Evolutionary conservation across 1,284 basidiomycete genomes (phyloP).

Genomic region (Trichosporon sp.): DNA sequence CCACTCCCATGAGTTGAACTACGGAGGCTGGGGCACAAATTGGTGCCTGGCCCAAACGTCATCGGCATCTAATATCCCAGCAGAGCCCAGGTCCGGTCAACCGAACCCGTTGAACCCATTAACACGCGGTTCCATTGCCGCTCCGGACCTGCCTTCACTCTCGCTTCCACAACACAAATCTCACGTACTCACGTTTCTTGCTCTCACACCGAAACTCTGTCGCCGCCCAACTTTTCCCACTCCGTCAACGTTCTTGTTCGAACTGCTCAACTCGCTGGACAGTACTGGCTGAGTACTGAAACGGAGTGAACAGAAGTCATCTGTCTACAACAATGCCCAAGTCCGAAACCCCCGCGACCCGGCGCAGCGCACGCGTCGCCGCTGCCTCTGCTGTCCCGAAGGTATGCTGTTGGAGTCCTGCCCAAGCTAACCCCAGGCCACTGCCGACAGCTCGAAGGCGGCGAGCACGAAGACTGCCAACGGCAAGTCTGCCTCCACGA

Average conservation of each 20-base stretch:
- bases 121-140: background rate
- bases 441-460: constrained; percentile 19
- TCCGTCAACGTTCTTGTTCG: too few relatives aligned
- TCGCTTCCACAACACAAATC: too few relatives aligned
- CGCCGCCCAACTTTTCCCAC: too few relatives aligned
- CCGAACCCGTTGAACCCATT: background rate
- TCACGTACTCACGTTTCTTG: too few relatives aligned
- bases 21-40: too few relatives aligned
- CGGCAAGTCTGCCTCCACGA: constrained; percentile 6
- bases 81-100: background rate
- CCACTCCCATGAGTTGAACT: background rate
- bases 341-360: constrained; percentile 31
- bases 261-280: background rate
- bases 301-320: too few relatives aligned
- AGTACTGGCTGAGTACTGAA: too few relatives aligned
- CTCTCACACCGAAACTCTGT: background rate
- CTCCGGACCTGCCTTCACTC: background rate
- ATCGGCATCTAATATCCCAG: constrained; percentile 13
- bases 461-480: constrained; percentile 6
- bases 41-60: constrained; percentile 2
- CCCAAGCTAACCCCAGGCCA: constrained; percentile 17
- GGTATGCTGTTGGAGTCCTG: constrained; percentile 10
- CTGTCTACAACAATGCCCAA: constrained; percentile 33
- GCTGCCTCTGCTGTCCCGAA: constrained; percentile 35
- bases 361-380: constrained; percentile 40